phyloP scores from a whole-genome alignment of 2,329 filamentous ascomycete genomes.

The Didymella sp. region DNA sequence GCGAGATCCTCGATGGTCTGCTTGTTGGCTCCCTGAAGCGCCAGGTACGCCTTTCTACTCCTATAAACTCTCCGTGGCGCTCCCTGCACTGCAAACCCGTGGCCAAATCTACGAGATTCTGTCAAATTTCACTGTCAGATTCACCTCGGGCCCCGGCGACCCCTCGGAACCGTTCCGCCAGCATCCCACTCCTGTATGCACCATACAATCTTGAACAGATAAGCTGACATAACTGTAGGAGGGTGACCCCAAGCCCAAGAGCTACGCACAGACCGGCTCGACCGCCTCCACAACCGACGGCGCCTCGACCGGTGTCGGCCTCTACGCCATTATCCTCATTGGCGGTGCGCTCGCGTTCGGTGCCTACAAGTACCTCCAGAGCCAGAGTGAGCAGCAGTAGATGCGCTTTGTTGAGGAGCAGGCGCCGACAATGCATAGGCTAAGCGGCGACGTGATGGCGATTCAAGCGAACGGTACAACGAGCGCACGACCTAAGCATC shows the following conservation, averaged over 20 bases:
- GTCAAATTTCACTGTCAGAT: slow-evolving; percentile 1
- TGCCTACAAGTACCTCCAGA: slow-evolving; percentile 85
- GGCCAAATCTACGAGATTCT: background rate
- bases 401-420: background rate
- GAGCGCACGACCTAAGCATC: background rate
- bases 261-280: slow-evolving; percentile 58
- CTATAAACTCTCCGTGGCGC: background rate
- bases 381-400: slow-evolving; percentile 40
- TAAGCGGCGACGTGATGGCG: background rate
- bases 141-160: background rate
- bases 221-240: slow-evolving; percentile 52
- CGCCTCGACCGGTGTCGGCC: slow-evolving; percentile 72
- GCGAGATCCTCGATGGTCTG: slow-evolving; percentile 78
- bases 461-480: background rate
- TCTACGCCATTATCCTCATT: slow-evolving; percentile 81
- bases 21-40: slow-evolving; percentile 50
- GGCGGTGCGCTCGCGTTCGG: slow-evolving; percentile 79
- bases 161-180: slow-evolving; percentile 31
- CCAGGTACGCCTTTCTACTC: slow-evolving; percentile 35
- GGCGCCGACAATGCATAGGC: slow-evolving; percentile 1
- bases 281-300: slow-evolving; percentile 55
- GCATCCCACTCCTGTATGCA: background rate
- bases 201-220: background rate
- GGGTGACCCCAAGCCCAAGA: slow-evolving; percentile 79
- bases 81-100: background rate